Percentiles rank a stretch among this genome's conserved stretches.
Evolutionary conservation across 257 asterid genomes (phyloP).

Genomic region (Fraxinus quadrangulata): DNA sequence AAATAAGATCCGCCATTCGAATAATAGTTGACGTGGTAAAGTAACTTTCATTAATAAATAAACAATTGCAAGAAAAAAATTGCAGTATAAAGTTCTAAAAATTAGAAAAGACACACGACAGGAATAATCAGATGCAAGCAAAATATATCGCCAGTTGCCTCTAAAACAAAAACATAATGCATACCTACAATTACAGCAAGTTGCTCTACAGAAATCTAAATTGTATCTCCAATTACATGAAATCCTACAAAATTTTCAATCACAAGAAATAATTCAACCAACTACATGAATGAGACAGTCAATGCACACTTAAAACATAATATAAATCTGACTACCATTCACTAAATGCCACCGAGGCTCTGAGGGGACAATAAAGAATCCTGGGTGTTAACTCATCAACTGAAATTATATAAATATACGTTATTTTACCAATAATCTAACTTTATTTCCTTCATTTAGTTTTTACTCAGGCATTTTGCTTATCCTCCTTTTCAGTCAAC

Average conservation of each 20-base stretch:
- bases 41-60: neutral
- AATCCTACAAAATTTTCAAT: neutral
- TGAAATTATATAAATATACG: neutral
- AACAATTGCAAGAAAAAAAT: constrained; percentile 5
- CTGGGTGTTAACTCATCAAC: constrained; percentile 1
- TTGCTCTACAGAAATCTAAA: neutral
- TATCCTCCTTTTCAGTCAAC: constrained; percentile 6
- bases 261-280: neutral
- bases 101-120: neutral
- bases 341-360: constrained; percentile 7
- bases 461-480: neutral
- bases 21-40: neutral
- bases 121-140: neutral
- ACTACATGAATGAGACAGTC: neutral
- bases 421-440: neutral
- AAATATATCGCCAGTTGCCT: neutral
- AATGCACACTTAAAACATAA: neutral
- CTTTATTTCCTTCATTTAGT: neutral
- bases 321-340: neutral
- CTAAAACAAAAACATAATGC: neutral
- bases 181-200: neutral
- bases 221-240: neutral
- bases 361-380: neutral
- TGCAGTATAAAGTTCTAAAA: neutral
- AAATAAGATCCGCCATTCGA: neutral